These are phyloP conservation scores for Amylocarpus encephaloides DNA, from an alignment of 2,329 filamentous ascomycete species.

Conservation along the genomic window DNA sequence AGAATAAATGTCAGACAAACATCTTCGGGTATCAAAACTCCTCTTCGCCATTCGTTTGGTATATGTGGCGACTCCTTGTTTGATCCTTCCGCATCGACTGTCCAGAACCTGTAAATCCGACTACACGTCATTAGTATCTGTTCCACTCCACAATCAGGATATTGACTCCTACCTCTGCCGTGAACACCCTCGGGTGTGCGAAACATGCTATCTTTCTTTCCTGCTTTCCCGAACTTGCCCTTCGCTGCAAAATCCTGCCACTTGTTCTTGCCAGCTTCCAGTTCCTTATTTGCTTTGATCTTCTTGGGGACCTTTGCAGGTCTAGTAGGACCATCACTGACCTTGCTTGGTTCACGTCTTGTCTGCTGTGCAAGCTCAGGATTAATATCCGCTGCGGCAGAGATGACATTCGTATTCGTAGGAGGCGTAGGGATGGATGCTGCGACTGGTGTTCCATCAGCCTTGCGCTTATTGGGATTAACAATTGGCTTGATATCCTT, in stretches of 20 bases:
- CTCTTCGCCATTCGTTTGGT: constrained; percentile 69
- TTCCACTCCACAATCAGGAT: neutral
- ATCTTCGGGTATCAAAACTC: constrained; percentile 35
- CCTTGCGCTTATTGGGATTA: constrained; percentile 73
- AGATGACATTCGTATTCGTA: constrained; percentile 33
- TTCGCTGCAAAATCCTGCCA: constrained; percentile 92
- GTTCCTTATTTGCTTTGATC: constrained; percentile 82
- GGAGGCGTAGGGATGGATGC: constrained; percentile 39
- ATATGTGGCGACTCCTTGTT: constrained; percentile 74
- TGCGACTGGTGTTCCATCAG: constrained; percentile 61
- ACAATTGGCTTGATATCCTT: constrained; percentile 78
- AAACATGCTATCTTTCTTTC: constrained; percentile 95
- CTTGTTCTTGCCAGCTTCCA: constrained; percentile 85
- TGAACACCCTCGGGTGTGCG: constrained; percentile 81
- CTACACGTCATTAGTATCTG: constrained; percentile 44
- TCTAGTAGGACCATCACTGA: constrained; percentile 49
- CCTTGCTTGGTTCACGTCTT: constrained; percentile 57
- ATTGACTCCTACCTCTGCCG: constrained; percentile 64
- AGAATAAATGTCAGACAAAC: too few species aligned
- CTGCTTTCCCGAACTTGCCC: constrained; percentile 57
- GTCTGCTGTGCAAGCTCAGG: constrained; percentile 58
- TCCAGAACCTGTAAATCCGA: constrained; percentile 93
- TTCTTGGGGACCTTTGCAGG: constrained; percentile 73
- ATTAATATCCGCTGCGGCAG: constrained; percentile 49
- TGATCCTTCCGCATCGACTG: constrained; percentile 93